Evolutionary conservation across 1,139 yeast species (phyloP), one percentile per base, ranked within the genome.

Genomic region (Insectozyma bohioensis): DNA sequence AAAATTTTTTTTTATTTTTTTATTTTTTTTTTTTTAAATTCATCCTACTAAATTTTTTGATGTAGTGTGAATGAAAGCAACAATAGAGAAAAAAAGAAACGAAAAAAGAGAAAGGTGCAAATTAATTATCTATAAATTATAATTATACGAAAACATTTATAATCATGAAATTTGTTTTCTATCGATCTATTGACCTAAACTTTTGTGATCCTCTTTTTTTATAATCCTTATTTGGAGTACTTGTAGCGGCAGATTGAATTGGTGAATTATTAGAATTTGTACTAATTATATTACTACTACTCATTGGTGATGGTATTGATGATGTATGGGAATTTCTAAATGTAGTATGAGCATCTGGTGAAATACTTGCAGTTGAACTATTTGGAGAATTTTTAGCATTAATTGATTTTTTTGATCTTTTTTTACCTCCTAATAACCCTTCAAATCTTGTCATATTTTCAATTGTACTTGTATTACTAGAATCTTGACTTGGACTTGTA

Each of bases 361-460:
- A 29, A 5, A 28, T 33, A 15, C 30, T 21, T 4, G 32, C 17
- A 13, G 28, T 17, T 3, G 31, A 24, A 1, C 28, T 20, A 16
- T 33, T 33, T 13, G 41, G 32, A 6, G 39, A 35, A 8, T 32
- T 25, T 24, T 33, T 34, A 4, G 32, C 25, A 5, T 28, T 28
- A 4, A 40, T 23, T 10, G 31, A 38, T 27, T 49, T 50, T 31
- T 52, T 51, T 15, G 51, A 47, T 23, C 52, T 46, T 40, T 56
- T 56, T 44, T 61, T 63, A 24, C 52, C 52, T 2, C 63, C 60
- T 19, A 61, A 42, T 26, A 63, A 43, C 28, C 48, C 50, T 36
- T 61, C 68, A 32, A 63, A 53, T 47, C 49, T 49, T 3, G 52
- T 41, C 9, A 32, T 24, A 13, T 36, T 40, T 6, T 45, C 48